A percentile compares a stretch with the other conserved stretches of the same genome.
phyloP scores from a whole-genome alignment of 2,329 filamentous ascomycete genomes.

The Ilyonectria sp. region DNA sequence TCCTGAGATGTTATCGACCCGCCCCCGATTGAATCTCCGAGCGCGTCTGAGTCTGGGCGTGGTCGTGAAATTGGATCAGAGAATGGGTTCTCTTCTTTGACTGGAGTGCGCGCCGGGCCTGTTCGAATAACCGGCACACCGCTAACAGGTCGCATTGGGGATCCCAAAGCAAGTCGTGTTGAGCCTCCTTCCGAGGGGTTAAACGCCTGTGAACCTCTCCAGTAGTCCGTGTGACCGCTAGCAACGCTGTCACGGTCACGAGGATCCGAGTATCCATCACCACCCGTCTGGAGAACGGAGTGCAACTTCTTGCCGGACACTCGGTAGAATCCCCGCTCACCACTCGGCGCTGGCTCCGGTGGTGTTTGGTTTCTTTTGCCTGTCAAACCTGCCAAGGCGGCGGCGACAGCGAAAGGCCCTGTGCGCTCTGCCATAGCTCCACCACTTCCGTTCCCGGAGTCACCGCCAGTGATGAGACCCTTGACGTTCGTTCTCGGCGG shows the following conservation, averaged over 20 bases:
- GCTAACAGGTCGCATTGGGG: slow-evolving; percentile 73
- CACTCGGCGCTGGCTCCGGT: slow-evolving; percentile 53
- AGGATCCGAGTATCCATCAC: slow-evolving; percentile 74
- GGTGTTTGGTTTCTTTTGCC: slow-evolving; percentile 54
- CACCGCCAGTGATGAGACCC: slow-evolving; percentile 49
- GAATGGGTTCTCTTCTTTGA: slow-evolving; percentile 70
- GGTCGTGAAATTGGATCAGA: slow-evolving; percentile 52
- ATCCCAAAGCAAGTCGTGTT: slow-evolving; percentile 66
- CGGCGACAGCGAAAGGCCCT: slow-evolving; percentile 58
- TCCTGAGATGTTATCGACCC: slow-evolving; percentile 41
- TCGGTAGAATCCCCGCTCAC: slow-evolving; percentile 74
- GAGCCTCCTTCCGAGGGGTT: slow-evolving; percentile 52
- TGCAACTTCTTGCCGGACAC: slow-evolving; percentile 77
- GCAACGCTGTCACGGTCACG: slow-evolving; percentile 58
- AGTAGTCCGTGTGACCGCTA: slow-evolving; percentile 67
- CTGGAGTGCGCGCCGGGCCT: slow-evolving; percentile 76
- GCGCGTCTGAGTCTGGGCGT: slow-evolving; percentile 45
- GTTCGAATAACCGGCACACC: slow-evolving; percentile 73
- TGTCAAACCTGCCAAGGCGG: slow-evolving; percentile 63
- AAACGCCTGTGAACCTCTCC: slow-evolving; percentile 67
- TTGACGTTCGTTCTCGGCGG: slow-evolving; percentile 50
- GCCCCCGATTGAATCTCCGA: slow-evolving; percentile 41
- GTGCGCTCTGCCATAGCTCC: slow-evolving; percentile 64
- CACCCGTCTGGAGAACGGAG: slow-evolving; percentile 73
- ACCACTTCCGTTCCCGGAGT: slow-evolving; percentile 37